Evolutionary conservation across 768 basidiomycete genomes (phyloP).

Genomic region (Piloderma croceum): DNA sequence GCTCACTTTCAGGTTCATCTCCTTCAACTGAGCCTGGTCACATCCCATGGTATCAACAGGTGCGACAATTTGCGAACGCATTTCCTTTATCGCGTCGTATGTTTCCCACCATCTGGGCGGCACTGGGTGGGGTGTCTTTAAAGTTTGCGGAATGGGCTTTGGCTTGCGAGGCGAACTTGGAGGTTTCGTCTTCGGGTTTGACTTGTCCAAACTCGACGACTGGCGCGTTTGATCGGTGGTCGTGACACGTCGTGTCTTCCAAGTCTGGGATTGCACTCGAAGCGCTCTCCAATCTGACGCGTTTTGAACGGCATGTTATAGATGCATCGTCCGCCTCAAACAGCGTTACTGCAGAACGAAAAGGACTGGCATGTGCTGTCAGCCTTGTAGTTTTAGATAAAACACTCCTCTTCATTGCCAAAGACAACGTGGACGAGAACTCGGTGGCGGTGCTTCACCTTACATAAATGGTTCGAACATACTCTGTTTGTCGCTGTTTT

Average conservation of each 20-base stretch:
- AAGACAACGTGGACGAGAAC: not conserved
- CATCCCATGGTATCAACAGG: slow-evolving; percentile 95
- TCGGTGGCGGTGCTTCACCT: no score
- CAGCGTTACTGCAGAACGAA: slow-evolving; percentile 9
- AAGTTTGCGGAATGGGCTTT: slow-evolving; percentile 48
- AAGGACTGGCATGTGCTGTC: slow-evolving; percentile 27
- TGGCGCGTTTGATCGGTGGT: not conserved
- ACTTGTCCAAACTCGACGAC: not conserved
- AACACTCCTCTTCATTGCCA: slow-evolving; percentile 9
- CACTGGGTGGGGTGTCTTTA: slow-evolving; percentile 59
- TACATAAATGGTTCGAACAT: no score
- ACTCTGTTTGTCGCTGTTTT: no score
- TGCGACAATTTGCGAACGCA: slow-evolving; percentile 69
- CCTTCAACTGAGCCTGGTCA: slow-evolving; percentile 59
- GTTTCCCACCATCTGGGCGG: slow-evolving; percentile 64
- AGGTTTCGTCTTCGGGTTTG: slow-evolving; percentile 5
- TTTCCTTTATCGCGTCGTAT: slow-evolving; percentile 68
- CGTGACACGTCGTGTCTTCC: not conserved
- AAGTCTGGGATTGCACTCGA: not conserved
- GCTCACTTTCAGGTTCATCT: slow-evolving; percentile 60
- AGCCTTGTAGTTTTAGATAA: slow-evolving; percentile 20
- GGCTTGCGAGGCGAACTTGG: slow-evolving; percentile 42
- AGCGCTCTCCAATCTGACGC: slow-evolving; percentile 17
- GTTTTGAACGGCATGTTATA: slow-evolving; percentile 9
- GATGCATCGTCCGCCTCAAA: slow-evolving; percentile 1